Evolutionary conservation across 257 asterid species (phyloP), one percentile per base, ranked within the genome.

Genomic region (Voacanga thouarsii): DNA sequence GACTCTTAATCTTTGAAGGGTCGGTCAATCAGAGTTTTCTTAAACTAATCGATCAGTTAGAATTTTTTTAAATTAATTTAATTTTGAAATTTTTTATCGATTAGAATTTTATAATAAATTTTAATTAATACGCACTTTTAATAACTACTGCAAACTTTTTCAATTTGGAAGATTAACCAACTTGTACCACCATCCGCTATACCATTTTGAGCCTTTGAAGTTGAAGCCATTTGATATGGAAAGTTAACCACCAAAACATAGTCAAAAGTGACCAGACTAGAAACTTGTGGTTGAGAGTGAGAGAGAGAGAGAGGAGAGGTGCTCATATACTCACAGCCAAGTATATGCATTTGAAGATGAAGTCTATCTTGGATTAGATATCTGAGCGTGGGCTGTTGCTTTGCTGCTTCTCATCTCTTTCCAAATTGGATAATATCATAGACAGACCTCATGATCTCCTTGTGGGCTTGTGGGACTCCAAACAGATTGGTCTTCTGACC

Each of bases 401-500:
- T 77, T 80, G 81, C 82, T 83, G 80, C 64, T 55, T 73, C 86
- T 79, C 88, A 86, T 81, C 85, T 77, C 68, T n/a, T 84, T 75
- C 82, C 57, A 85, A 84, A 75, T 75, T 84, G 87, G 93, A 90
- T 89, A 88, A 88, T 80, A 85, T 85, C 87, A 78, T 71, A 41
- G 78, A 80, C 71, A 71, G 77, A 81, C 72, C 61, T 82, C 78
- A 61, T 71, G 82, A 85, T 77, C 78, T 47, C 80, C 80, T 51
- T 75, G 88, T 82, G 90, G 91, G 89, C 49, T 75, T 79, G 85
- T 72, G 84, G 81, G 86, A 81, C 80, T 75, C 80, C 51, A 80
- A 84, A 86, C 91, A 89, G 89, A 80, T 85, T 83, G 88, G 79
- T 85, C 86, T 86, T 79, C 87, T 86, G 80, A 79, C 81, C 85